Base-by-base conservation (phyloP, 2,329 filamentous ascomycete species). In the Lecanicillium sp. region DNA sequence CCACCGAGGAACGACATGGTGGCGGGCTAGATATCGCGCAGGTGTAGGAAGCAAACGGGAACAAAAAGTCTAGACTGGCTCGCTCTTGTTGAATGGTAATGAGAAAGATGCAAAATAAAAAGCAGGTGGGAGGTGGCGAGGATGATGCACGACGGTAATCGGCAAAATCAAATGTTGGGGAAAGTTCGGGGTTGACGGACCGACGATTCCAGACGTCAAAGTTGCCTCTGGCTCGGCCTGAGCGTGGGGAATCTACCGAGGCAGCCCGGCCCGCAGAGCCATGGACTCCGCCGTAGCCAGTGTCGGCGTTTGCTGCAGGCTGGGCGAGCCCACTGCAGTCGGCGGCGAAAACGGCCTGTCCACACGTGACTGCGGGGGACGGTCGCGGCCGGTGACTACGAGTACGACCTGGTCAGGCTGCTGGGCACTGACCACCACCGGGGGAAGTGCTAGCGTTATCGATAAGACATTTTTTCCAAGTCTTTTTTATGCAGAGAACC, bases 1-100 rank as follows among this genome's bases (percentile, higher is more conserved):
- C 87, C 87, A 65, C 87, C 86, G 54, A 97, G 76, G 63, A 98
- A 97, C 40, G 90, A 96, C 90, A 98, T 97, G 49, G 45, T 69
- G 52, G 39, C 43, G 44, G 35, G 18, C n/a, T 27, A 39, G 37
- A 25, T 25, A 7, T 25, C 22, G 11, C 22, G 22, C 22, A 25
- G 22, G 22, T 20, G 30, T 17, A 31, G 37, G 27, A 36, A 33
- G 34, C 17, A 27, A 28, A 35, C 11, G 25, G 25, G 33, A n/a
- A n/a, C n/a, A n/a, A n/a, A n/a, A n/a, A n/a, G n/a, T n/a, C n/a
- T n/a, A n/a, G n/a, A n/a, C n/a, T n/a, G n/a, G n/a, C n/a, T n/a
- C n/a, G n/a, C n/a, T n/a, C n/a, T n/a, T n/a, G n/a, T n/a, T n/a
- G n/a, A n/a, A n/a, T n/a, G n/a, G n/a, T n/a, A n/a, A n/a, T n/a